Conservation (phyloP, 441 rosid genomes). For the Erodium trifolium region DNA sequence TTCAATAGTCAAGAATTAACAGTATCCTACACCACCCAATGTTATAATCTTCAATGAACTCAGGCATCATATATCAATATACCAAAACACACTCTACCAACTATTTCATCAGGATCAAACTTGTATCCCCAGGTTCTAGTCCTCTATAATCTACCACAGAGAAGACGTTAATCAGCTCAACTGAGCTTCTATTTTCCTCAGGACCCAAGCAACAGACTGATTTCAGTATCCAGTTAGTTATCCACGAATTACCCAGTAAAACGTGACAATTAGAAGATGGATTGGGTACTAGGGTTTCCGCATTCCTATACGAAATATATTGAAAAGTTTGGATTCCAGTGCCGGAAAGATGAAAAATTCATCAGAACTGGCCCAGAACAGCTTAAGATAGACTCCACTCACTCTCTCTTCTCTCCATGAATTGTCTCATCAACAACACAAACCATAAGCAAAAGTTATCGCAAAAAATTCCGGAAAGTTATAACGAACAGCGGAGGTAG, state of each 20-base stretch:
- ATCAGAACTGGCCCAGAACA: background rate
- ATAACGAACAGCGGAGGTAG: background rate
- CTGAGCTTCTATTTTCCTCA: background rate
- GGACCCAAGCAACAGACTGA: background rate
- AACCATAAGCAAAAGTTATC: conserved; percentile 1
- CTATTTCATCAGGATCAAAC: no score
- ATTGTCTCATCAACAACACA: background rate
- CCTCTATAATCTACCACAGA: no score
- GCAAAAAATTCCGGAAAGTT: background rate
- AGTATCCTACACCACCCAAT: no score
- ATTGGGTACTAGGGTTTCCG: background rate
- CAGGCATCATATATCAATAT: no score
- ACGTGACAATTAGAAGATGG: background rate
- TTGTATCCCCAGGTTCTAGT: no score
- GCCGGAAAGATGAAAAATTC: background rate
- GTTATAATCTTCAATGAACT: no score
- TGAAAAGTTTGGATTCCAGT: background rate
- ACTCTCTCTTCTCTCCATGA: background rate
- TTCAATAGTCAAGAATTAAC: no score
- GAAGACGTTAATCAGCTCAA: no score
- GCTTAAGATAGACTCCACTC: background rate
- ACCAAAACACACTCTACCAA: no score
- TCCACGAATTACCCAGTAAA: no score
- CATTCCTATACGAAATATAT: background rate
- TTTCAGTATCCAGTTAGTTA: no score